A percentile compares a stretch with the other conserved stretches of the same genome.
phyloP scores from a whole-genome alignment of 108 stramenopile genomes.

The Fragilariopsis cylindrus region DNA sequence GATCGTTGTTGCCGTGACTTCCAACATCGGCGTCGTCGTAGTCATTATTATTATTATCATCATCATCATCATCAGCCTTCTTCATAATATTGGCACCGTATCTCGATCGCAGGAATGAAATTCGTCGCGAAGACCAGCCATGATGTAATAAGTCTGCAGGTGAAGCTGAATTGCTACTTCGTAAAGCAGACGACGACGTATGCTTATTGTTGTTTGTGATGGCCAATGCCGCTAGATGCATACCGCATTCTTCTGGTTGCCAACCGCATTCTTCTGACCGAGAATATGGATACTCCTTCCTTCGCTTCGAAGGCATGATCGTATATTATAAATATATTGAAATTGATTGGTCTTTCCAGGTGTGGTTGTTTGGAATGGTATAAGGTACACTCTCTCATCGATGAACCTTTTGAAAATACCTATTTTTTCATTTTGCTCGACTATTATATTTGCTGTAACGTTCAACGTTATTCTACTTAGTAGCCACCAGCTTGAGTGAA shows the following conservation, averaged over 20 bases:
- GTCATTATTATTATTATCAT: neutral
- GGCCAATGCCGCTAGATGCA: constrained; percentile 55
- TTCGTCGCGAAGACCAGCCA: constrained; percentile 61
- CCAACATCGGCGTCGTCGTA: constrained; percentile 3
- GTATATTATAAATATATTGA: too few relatives aligned
- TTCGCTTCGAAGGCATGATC: neutral
- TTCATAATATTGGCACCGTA: constrained; percentile 68
- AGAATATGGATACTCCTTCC: constrained; percentile 60
- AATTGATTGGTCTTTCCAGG: too few relatives aligned
- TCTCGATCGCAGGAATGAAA: constrained; percentile 34
- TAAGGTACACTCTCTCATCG: too few relatives aligned
- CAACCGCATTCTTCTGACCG: constrained; percentile 84
- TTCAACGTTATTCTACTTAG: too few relatives aligned
- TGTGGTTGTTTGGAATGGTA: too few relatives aligned
- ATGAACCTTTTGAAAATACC: too few relatives aligned
- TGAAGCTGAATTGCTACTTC: neutral
- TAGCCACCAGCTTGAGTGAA: too few relatives aligned
- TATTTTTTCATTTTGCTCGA: too few relatives aligned
- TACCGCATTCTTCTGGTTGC: constrained; percentile 78
- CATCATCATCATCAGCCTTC: constrained; percentile 39
- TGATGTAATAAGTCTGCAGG: constrained; percentile 51
- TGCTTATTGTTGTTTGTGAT: neutral
- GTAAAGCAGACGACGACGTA: constrained; percentile 3
- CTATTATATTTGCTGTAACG: too few relatives aligned
- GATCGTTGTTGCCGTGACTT: neutral